Conservation (phyloP, 2,329 filamentous ascomycete genomes). For the Periglandula ipomoeae region DNA sequence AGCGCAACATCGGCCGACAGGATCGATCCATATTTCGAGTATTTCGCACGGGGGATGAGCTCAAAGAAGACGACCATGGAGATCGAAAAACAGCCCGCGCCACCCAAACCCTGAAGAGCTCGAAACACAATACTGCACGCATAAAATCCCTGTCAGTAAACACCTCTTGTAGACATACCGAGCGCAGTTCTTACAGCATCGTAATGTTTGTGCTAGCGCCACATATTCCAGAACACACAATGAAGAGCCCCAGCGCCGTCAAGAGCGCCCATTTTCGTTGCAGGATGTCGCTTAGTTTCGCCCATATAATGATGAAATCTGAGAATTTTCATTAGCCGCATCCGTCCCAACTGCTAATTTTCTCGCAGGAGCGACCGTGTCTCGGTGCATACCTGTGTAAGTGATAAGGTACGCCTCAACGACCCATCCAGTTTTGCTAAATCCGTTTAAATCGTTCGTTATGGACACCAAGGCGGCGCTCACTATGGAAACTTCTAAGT, state of each 20-base stretch:
- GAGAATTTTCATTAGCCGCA: neutral
- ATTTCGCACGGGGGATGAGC: neutral
- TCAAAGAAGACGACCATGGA: neutral
- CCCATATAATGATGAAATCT: neutral
- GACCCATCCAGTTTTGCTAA: neutral
- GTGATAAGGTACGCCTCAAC: neutral
- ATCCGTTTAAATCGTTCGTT: neutral
- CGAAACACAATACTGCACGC: neutral
- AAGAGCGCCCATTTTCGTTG: neutral
- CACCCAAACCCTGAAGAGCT: neutral
- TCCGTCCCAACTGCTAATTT: no score
- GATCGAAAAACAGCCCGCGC: neutral
- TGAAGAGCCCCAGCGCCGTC: neutral
- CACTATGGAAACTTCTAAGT: neutral
- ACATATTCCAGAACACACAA: neutral
- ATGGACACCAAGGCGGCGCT: neutral
- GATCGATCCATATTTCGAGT: neutral
- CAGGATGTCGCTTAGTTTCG: neutral
- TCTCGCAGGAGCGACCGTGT: no score
- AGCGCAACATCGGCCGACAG: no score
- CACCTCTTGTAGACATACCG: neutral
- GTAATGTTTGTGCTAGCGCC: neutral
- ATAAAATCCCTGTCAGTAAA: neutral
- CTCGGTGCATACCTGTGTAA: neutral
- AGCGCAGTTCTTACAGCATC: neutral